Evolutionary conservation across 176 grass and related monocot genomes (phyloP).

Genomic region (Carex kokanica): DNA sequence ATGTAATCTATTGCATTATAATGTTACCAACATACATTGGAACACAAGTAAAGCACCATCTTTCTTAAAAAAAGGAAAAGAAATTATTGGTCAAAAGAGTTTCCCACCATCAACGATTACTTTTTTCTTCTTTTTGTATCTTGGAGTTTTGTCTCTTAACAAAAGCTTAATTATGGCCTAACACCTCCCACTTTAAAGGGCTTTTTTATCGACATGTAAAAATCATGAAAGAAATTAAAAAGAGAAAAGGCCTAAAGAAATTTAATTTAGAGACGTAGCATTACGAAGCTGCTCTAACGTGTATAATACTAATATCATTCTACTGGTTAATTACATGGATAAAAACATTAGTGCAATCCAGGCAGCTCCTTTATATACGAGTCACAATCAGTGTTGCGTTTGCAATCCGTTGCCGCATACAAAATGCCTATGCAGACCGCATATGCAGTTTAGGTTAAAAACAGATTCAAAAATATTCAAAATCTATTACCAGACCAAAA

Average conservation of each 20-base stretch:
- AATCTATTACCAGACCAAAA: too few relatives aligned
- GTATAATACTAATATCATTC: conserved; percentile 21
- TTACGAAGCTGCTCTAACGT: conserved; percentile 18
- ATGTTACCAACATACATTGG: neutral
- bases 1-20: neutral
- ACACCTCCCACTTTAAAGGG: conserved; percentile 13
- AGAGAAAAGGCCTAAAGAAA: conserved; percentile 18
- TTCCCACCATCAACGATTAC: neutral
- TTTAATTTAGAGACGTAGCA: conserved; percentile 9
- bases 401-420: too few relatives aligned
- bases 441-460: too few relatives aligned
- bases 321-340: conserved; percentile 10
- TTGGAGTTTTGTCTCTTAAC: neutral
- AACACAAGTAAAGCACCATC: conserved; percentile 11
- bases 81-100: neutral
- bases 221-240: conserved; percentile 23
- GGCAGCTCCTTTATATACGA: neutral
- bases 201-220: conserved; percentile 22
- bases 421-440: too few relatives aligned
- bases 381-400: too few relatives aligned
- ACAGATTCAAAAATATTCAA: too few relatives aligned
- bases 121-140: conserved; percentile 1
- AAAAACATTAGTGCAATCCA: conserved; percentile 18
- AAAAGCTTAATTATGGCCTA: conserved; percentile 12
- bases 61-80: neutral